Conservation (phyloP, 441 rosid genomes). For the Euphorbia celastroides region DNA sequence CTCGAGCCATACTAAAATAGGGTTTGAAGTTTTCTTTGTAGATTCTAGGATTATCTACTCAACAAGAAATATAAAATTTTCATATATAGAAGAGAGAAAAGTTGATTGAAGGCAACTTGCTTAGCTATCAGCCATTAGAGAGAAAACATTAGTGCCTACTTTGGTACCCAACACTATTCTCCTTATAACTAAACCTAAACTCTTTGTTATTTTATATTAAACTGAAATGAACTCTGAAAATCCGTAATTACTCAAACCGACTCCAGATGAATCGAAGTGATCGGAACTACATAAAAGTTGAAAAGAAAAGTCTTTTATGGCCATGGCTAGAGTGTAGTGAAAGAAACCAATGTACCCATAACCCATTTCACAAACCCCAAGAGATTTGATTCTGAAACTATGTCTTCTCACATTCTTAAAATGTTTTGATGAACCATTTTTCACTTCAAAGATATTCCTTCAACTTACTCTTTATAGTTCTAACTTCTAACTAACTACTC, state of each 20-base stretch:
- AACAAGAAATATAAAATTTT: too few species aligned
- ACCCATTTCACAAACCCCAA: constrained; percentile 3
- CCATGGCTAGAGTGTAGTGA: neutral
- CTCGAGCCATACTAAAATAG: too few species aligned
- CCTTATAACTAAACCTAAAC: neutral
- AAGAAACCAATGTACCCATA: neutral
- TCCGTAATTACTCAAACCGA: too few species aligned
- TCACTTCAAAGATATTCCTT: neutral
- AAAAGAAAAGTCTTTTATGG: too few species aligned
- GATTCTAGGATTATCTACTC: too few species aligned
- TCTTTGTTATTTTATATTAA: too few species aligned
- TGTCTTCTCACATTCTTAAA: neutral
- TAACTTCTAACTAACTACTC: neutral
- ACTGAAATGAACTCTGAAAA: neutral
- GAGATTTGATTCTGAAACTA: neutral
- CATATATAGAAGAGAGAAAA: too few species aligned
- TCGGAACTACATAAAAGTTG: too few species aligned
- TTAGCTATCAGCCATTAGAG: neutral
- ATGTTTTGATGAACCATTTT: neutral
- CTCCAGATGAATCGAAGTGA: too few species aligned
- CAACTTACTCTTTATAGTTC: neutral
- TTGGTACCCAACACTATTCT: constrained; percentile 3
- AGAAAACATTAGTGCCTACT: neutral
- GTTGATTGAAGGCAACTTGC: neutral
- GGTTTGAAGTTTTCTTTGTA: too few species aligned